Evolutionary conservation across 2,329 filamentous ascomycete species (phyloP).

Genomic region (Zymoseptoria crescenta): DNA sequence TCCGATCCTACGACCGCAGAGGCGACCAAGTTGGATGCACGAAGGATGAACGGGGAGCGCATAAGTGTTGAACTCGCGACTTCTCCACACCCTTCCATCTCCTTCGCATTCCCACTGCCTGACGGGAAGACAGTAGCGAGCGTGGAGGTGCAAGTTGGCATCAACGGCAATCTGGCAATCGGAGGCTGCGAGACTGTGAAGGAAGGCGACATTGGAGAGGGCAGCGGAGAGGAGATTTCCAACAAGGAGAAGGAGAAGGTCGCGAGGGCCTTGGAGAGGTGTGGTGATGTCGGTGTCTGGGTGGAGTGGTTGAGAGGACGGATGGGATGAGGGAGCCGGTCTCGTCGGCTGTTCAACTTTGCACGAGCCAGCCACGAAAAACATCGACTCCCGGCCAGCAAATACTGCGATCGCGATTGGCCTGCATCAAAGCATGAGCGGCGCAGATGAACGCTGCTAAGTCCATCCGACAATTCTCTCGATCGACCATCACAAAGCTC

Average conservation of each 20-base stretch:
- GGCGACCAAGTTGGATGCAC: background rate
- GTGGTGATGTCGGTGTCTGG: slow-evolving; percentile 46
- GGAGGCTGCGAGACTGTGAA: slow-evolving; percentile 5
- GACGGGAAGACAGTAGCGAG: slow-evolving; percentile 39
- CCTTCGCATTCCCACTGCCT: slow-evolving; percentile 33
- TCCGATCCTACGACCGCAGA: background rate
- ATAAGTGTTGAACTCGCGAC: slow-evolving; percentile 28
- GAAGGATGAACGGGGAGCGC: background rate
- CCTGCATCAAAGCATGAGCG: too few relatives aligned
- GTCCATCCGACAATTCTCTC: background rate
- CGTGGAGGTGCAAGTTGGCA: slow-evolving; percentile 13
- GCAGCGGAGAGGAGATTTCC: slow-evolving; percentile 6
- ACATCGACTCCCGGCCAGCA: background rate
- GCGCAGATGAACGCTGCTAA: too few relatives aligned
- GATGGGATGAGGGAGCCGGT: background rate
- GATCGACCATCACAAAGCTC: too few relatives aligned
- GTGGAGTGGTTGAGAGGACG: slow-evolving; percentile 39
- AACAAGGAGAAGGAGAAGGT: slow-evolving; percentile 28
- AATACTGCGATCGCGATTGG: background rate
- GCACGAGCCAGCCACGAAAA: background rate
- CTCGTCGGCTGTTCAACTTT: too few relatives aligned
- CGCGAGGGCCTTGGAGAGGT: slow-evolving; percentile 39
- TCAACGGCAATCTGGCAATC: slow-evolving; percentile 14
- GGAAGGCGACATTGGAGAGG: slow-evolving; percentile 3
- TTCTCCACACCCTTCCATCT: slow-evolving; percentile 26